Base-by-base conservation (phyloP, 345 rosid species). In the Orychophragmus violaceus region DNA sequence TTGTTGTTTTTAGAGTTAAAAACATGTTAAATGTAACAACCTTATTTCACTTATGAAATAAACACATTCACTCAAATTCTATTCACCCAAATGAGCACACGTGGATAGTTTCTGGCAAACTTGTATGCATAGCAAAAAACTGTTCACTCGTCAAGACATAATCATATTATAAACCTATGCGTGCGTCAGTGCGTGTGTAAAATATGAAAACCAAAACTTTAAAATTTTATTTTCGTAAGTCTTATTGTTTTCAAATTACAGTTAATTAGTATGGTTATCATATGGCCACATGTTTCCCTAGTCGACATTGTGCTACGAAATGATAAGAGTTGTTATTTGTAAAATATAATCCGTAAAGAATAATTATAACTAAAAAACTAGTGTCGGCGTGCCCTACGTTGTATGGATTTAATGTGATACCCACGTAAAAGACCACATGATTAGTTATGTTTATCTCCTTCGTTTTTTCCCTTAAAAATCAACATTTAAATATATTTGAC, bases 361-460 rank as follows among this genome's bases (percentile, higher is more conserved):
- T 48, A 48, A 22, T 11, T 49, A 49, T 49, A 5, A 12, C 3
- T 10, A 16, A 2, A 13, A 8, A 49, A 37, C 4, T 33, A 64
- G 62, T 48, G 62, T 19, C 62, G 68, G 61, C 68, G 63, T 61
- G 44, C 51, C 52, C 53, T 68, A 66, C 72, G 58, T 46, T 44
- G 68, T 67, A 68, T 67, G 77, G 77, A 30, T 25, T 21, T 50
- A 74, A 52, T 74, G 72, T 61, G 77, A 74, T 61, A 24, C 59
- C 69, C 73, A 74, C 73, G 73, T 74, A 74, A 68, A 67, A 74
- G 73, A 74, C 77, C 77, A 74, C 42, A 74, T 74, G 73, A 74
- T 74, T 60, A 61, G 44, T 25, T 60, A 30, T 59, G 68, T 66
- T 65, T 62, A 46, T 56, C 55, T 48, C 62, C 44, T 37, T 16